A percentile compares a stretch with the other conserved stretches of the same genome.
Evolutionary conservation across 208 protist species (phyloP).

Genomic region (Leishmania braziliensis): DNA sequence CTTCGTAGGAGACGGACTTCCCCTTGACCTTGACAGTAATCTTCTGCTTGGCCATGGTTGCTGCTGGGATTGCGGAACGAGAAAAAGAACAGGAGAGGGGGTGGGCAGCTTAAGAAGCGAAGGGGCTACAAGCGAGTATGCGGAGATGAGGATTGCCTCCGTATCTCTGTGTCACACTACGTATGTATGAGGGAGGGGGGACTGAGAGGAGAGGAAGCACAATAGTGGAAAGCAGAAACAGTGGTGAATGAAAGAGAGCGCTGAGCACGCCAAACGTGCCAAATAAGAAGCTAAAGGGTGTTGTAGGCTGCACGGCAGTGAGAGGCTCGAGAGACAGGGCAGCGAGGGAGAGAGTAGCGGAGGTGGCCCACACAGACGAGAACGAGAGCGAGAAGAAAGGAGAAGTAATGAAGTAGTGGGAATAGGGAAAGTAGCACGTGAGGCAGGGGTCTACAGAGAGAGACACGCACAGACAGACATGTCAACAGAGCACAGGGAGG

Average conservation of each 20-base stretch:
- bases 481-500: not conserved
- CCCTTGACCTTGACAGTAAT: slow-evolving; percentile 67
- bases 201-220: not conserved
- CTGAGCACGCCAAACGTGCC: not conserved
- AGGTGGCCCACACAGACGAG: not conserved
- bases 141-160: not conserved
- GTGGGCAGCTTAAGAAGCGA: not conserved
- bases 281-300: not conserved
- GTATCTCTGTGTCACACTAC: not conserved
- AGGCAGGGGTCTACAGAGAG: not conserved
- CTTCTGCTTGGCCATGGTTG: slow-evolving; percentile 71
- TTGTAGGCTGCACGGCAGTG: not conserved
- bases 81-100: slow-evolving; percentile 11
- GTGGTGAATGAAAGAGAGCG: not conserved
- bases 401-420: slow-evolving; percentile 9
- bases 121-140: not conserved
- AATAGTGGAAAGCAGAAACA: not conserved
- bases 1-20: slow-evolving; percentile 74
- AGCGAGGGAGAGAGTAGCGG: not conserved
- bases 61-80: slow-evolving; percentile 1
- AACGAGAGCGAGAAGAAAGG: slow-evolving; percentile 1
- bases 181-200: slow-evolving; percentile 1
- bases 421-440: not conserved
- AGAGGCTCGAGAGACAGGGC: not conserved
- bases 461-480: not conserved